Evolutionary conservation across 1,284 basidiomycete genomes (phyloP).

Genomic region (Cryptococcus sp.): DNA sequence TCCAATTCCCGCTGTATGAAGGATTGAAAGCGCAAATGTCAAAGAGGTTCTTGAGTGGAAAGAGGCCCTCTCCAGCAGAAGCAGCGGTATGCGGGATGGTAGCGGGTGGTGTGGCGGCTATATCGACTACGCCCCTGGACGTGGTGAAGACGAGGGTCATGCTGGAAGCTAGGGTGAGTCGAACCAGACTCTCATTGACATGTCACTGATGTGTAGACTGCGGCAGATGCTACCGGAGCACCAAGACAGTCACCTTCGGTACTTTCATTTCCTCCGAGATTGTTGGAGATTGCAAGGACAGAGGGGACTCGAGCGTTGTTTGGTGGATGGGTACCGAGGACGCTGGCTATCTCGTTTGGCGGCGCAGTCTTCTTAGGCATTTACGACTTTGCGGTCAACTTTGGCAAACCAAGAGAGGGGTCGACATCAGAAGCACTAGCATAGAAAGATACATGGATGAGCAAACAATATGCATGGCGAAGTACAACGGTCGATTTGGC

Average conservation of each 20-base stretch:
- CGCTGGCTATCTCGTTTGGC: slow-evolving; percentile 91
- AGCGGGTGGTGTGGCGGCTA: slow-evolving; percentile 85
- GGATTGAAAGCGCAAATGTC: slow-evolving; percentile 67
- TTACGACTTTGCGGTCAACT: slow-evolving; percentile 58
- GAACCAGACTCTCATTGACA: too few relatives aligned
- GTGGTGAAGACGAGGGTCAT: slow-evolving; percentile 97
- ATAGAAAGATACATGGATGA: slow-evolving; percentile 1
- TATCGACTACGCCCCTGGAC: slow-evolving; percentile 88
- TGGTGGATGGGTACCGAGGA: slow-evolving; percentile 81
- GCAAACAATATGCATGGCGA: slow-evolving; percentile 2
- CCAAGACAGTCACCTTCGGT: slow-evolving; percentile 42
- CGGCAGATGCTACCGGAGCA: slow-evolving; percentile 25
- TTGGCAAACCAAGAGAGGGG: slow-evolving; percentile 13
- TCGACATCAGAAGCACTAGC: slow-evolving; percentile 1
- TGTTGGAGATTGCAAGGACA: slow-evolving; percentile 60
- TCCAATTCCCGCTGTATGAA: slow-evolving; percentile 97
- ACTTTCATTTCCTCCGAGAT: slow-evolving; percentile 55
- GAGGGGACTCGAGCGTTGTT: slow-evolving; percentile 79
- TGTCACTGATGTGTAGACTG: slow-evolving; percentile 6
- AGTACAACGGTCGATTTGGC: too few relatives aligned
- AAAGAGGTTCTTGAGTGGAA: slow-evolving; percentile 37
- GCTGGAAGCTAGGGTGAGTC: slow-evolving; percentile 72
- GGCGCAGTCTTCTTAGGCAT: slow-evolving; percentile 95
- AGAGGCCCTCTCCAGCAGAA: slow-evolving; percentile 67
- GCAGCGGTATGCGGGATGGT: slow-evolving; percentile 87